These are phyloP conservation scores for Fusarium lateritium DNA, from an alignment of 2,329 filamentous ascomycete species.

Conservation along the genomic window DNA sequence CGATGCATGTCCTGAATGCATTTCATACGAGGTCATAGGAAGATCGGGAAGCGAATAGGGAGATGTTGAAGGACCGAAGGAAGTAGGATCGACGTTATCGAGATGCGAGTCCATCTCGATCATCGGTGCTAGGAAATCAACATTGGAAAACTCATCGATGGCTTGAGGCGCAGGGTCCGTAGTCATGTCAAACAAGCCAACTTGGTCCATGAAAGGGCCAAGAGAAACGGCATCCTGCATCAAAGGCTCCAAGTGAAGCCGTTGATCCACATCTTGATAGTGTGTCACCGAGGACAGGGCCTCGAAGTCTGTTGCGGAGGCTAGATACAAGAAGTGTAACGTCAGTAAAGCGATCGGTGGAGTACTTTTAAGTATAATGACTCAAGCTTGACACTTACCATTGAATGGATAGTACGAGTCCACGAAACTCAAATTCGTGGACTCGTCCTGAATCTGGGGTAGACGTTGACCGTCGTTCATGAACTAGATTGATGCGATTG, in stretches of 20 bases:
- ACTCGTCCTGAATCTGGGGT: conserved; percentile 31
- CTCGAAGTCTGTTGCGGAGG: conserved; percentile 20
- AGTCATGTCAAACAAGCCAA: background rate
- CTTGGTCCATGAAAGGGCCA: conserved; percentile 11
- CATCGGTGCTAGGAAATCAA: background rate
- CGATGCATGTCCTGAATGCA: background rate
- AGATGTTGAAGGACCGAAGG: background rate
- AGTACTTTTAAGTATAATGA: conserved; percentile 28
- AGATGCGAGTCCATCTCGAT: conserved; percentile 13
- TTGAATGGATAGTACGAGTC: conserved; percentile 34
- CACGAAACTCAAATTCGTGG: conserved; percentile 26
- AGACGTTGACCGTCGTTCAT: conserved; percentile 26
- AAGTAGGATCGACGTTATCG: background rate
- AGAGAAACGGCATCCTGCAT: conserved; percentile 11
- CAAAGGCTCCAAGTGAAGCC: background rate
- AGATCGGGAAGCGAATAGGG: background rate
- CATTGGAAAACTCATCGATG: background rate
- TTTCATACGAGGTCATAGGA: background rate
- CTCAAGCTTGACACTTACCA: conserved; percentile 32
- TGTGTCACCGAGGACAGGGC: conserved; percentile 7
- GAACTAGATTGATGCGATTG: conserved; percentile 1
- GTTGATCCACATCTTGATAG: conserved; percentile 22
- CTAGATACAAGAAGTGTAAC: conserved; percentile 16
- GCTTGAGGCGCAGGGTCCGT: background rate
- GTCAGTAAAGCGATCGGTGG: conserved; percentile 22